Base-by-base conservation (phyloP, 179 eudicot species). In the Silene coronaria region DNA sequence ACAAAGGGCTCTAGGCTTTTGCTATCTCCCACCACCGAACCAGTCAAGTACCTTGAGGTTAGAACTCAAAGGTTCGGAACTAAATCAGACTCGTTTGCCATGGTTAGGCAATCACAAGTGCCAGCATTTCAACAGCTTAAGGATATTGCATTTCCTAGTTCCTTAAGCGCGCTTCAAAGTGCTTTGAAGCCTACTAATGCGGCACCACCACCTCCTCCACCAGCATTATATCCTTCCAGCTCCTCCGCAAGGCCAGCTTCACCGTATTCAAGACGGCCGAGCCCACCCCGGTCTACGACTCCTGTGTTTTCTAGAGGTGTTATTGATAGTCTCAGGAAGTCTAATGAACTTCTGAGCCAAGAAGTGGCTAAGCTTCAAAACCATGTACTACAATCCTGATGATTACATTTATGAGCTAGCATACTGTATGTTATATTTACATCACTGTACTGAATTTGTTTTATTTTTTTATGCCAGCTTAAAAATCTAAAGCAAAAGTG, bases 341-440 rank as follows among this genome's bases (percentile, higher is more conserved):
- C 97, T 16, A 89, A 90, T 70, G 95, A 92, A 26, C 84, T 86
- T 77, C 75, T 95, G 67, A 86, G 84, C 80, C 92, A 90, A 82
- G 95, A 95, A 90, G 89, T 95, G 3, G 72, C 87, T 22, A 89
- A 85, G 82, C 85, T 95, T 77, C 96, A 88, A 13, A 83, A 63
- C 79, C 87, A 90, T 77, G 97, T 95, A 88, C 61, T 48, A 23
- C 16, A 26, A 16, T 17, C 42, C 42, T 7, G 10, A 6, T 28
- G 1, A 28, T 28, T n/a, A 28, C 32, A 28, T 36, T 34, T 34
- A 34, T 6, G 42, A 34, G 42, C 42, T 34, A 34, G 9, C 42
- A 21, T 67, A 11, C 6, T 58, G 10, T 26, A 14, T 6, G 24
- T 28, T 71, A 4, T 45, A 26, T 48, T 27, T 11, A 9, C 57